Evolutionary conservation across 805 yeast species (phyloP), one percentile per base, ranked within the genome.

Genomic region (Saccharomycopsis schoenii): DNA sequence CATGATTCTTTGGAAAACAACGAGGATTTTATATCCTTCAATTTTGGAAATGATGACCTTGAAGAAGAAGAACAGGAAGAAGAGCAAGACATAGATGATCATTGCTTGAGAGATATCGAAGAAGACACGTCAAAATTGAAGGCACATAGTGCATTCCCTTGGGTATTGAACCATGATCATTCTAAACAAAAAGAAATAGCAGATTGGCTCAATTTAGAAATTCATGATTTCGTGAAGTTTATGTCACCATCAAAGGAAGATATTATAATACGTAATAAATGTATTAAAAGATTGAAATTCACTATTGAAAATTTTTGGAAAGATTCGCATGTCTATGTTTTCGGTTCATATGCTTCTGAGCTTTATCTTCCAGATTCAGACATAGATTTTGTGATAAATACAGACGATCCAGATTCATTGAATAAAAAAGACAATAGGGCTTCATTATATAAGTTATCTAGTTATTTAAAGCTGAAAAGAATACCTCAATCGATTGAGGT

Each of bases 301-400:
- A 78, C 82, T 0, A 80, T 82, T 2, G 72, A 76, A 5, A 69
- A 72, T 1, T 74, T 85, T 59, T 93, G 97, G 97, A 84, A 84
- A 0, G 88, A 83, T 64, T 84, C 93, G 15, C 87, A 85, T 61
- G 82, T 88, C 4, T 85, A 85, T 64, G 96, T 92, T 8, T 93
- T 94, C 76, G 99, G 99, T 0, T 92, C 97, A 0, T 88, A 83
- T 71, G 97, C 98, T 0, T 92, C 97, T 0, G 97, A 92, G 69
- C 75, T 93, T 63, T 93, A 91, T 69, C 76, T 93, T 17, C 98
- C 98, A 0, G 96, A 96, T 1, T 89, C 97, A 0, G 99, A 93
- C 77, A 90, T 93, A 39, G 99, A 93, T 72, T 85, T 94, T 84
- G 97, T 92, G 55, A 81, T 93, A 25, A 76, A 85, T 2, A 86